A percentile compares a stretch with the other conserved stretches of the same genome.
These are phyloP conservation scores for Moesziomyces aphidis DNA, from an alignment of 1,284 basidiomycete genomes.

Conservation along the genomic window DNA sequence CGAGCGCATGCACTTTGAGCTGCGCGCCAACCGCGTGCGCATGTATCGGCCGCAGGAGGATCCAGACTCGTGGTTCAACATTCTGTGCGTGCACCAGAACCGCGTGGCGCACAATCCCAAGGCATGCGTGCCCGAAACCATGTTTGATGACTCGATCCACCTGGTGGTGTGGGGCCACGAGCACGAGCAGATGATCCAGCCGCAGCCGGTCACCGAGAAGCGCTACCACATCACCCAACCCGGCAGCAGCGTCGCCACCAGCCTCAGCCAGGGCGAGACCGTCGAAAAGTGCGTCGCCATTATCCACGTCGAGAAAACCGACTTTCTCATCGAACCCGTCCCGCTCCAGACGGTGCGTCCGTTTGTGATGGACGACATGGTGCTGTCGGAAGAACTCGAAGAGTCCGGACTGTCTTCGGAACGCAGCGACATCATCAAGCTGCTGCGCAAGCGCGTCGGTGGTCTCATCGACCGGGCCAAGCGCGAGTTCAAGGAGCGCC, in stretches of 20 bases:
- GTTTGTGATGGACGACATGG: constrained; percentile 89
- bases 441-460: constrained; percentile 50
- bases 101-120: constrained; percentile 93
- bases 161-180: constrained; percentile 98
- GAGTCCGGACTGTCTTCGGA: constrained; percentile 42
- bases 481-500: constrained; percentile 81
- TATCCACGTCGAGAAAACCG: constrained; percentile 76
- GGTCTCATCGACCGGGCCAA: constrained; percentile 80
- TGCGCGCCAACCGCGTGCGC: constrained; percentile 89
- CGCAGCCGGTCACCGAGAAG: constrained; percentile 90
- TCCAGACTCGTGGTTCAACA: constrained; percentile 86
- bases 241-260: constrained; percentile 93
- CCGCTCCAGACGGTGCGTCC: constrained; percentile 91
- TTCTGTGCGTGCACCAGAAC: constrained; percentile 94
- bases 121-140: constrained; percentile 90
- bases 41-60: constrained; percentile 94
- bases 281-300: constrained; percentile 58
- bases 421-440: constrained; percentile 50
- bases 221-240: constrained; percentile 93
- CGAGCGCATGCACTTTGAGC: constrained; percentile 93
- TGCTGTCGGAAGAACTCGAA: constrained; percentile 74
- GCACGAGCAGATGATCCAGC: constrained; percentile 93
- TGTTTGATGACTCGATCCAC: constrained; percentile 95
- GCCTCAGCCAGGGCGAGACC: constrained; percentile 67
- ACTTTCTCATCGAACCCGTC: constrained; percentile 86